Conservation (phyloP, 257 asterid genomes). For the Coffea eugenioides region DNA sequence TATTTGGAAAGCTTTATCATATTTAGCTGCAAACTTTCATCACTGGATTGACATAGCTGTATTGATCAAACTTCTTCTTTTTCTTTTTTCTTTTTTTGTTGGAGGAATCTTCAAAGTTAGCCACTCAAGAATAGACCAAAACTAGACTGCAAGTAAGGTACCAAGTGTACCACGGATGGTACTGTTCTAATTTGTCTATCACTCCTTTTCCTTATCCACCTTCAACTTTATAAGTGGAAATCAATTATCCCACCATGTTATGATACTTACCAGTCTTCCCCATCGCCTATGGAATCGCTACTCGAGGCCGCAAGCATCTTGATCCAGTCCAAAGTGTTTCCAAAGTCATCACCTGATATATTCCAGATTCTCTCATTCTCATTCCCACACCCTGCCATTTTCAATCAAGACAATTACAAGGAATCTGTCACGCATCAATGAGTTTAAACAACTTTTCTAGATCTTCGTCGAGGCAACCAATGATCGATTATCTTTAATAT, state of each 20-base stretch:
- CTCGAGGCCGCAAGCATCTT: constrained; percentile 21
- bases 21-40: not conserved
- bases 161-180: constrained; percentile 5
- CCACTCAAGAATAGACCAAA: not conserved
- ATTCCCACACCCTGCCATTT: not conserved
- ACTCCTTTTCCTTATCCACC: constrained; percentile 4
- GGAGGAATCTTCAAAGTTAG: not conserved
- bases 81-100: not conserved
- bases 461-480: not conserved
- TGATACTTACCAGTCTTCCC: not conserved
- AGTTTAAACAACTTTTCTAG: not conserved
- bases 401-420: constrained; percentile 1
- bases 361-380: constrained; percentile 13
- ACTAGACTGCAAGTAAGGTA: not conserved
- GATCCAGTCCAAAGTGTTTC: not conserved
- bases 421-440: not conserved
- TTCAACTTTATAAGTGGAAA: constrained; percentile 16
- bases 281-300: constrained; percentile 9
- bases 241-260: not conserved
- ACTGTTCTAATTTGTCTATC: not conserved
- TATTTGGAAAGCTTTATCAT: not conserved
- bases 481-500: not conserved
- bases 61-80: not conserved
- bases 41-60: not conserved
- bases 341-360: not conserved